Percentiles rank a stretch among this genome's conserved stretches.
Conservation (phyloP, 2,329 filamentous ascomycete species). For the Monilinia laxa region DNA sequence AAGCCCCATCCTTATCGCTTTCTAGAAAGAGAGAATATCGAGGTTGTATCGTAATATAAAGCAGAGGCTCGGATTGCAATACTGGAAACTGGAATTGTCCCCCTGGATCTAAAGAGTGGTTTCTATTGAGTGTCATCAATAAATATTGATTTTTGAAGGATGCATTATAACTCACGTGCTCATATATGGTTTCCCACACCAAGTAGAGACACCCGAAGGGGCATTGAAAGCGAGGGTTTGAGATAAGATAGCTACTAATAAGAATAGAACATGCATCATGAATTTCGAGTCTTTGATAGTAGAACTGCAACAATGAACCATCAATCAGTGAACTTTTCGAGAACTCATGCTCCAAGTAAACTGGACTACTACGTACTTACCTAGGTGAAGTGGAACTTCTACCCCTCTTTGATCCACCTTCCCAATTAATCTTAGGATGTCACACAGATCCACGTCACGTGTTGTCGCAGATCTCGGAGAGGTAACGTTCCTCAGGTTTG, state of each 20-base stretch:
- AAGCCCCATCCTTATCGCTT: conserved; percentile 42
- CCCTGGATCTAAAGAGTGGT: conserved; percentile 49
- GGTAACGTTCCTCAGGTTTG: not conserved
- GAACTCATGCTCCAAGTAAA: not conserved
- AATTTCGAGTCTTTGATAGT: not conserved
- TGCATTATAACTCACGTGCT: conserved; percentile 39
- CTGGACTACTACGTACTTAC: not conserved
- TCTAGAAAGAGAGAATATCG: conserved; percentile 50
- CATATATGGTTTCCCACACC: conserved; percentile 49
- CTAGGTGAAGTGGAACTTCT: not conserved
- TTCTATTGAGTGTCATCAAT: conserved; percentile 37
- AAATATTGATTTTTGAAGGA: not conserved
- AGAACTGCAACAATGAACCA: not conserved
- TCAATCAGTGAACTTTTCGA: not conserved
- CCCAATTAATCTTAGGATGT: not conserved
- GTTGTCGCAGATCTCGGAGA: not conserved
- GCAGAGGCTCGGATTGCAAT: conserved; percentile 41
- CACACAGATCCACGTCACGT: not conserved
- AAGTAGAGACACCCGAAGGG: conserved; percentile 32
- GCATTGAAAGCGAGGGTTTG: conserved; percentile 31
- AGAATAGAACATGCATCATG: not conserved
- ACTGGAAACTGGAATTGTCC: conserved; percentile 48
- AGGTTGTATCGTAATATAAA: conserved; percentile 48
- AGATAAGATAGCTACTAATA: not conserved
- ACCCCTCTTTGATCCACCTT: conserved; percentile 19